Base-by-base conservation (phyloP, 2,329 filamentous ascomycete species). In the Monilinia vaccinii-corymbosi region DNA sequence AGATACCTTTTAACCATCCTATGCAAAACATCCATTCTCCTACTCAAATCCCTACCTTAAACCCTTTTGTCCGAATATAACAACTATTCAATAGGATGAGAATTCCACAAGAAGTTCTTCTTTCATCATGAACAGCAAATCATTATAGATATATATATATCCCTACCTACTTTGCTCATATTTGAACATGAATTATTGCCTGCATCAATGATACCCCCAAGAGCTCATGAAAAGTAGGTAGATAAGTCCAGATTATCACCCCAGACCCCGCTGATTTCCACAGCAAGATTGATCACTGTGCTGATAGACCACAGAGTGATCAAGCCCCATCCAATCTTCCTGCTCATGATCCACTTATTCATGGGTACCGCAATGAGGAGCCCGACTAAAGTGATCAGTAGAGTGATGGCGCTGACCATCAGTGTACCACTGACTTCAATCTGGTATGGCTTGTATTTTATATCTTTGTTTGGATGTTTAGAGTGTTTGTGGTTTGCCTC, bases 351-450 rank as follows among this genome's bases (percentile, higher is more conserved):
- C 92, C 92, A 97, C 64, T 85, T 84, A 73, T 94, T 96, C 76
- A 87, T 71, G 6, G 94, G 94, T 57, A 99, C 90, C 1, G 85
- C 79, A 32, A 96, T 79, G 63, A 99, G 77, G 65, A 99, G 75
- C 3, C 87, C 84, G 4, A 92, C 74, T 21, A 99, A 77, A 1
- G 91, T 97, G 32, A 91, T 71, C 25, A 99, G 76, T 64, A 99
- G 77, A 2, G 90, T 93, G n/a, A 89, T 80, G 1, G 90, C 89
- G 56, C 87, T 93, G 44, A 99, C 86, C 68, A 97, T 79, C 64
- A 99, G 76, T 4, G 92, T 95, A 31, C 87, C 89, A 61, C 86
- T 90, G 59, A 99, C 87, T 64, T 90, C 82, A 61, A 99, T 89
- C 59, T 85, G 81, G 71, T 97, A 97, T 0, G 89, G 84, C 66